Percentiles rank a stretch among this genome's conserved stretches.
Evolutionary conservation across 768 basidiomycete genomes (phyloP).

Genomic region (Tricholoma saponaceum): DNA sequence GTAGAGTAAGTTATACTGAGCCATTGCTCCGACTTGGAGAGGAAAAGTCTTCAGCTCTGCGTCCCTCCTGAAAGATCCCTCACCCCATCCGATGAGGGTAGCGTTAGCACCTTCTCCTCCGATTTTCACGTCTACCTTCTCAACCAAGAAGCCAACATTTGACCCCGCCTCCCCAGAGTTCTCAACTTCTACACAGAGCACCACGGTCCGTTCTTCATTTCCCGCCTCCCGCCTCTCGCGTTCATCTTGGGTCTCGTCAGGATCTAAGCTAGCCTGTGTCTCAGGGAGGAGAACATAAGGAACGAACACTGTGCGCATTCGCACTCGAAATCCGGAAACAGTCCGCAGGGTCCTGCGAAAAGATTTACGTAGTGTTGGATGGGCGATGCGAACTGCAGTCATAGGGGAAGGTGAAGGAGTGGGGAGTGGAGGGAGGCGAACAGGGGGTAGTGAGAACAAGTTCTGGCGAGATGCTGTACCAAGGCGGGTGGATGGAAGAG

Average conservation of each 20-base stretch:
- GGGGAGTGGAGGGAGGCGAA: slow-evolving; percentile 37
- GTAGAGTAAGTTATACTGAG: slow-evolving; percentile 88
- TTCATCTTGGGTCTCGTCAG: slow-evolving; percentile 43
- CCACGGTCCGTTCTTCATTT: slow-evolving; percentile 78
- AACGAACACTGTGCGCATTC: slow-evolving; percentile 93
- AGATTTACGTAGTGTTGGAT: slow-evolving; percentile 78
- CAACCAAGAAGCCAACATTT: slow-evolving; percentile 67
- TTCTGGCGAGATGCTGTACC: slow-evolving; percentile 64
- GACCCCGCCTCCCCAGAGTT: slow-evolving; percentile 66
- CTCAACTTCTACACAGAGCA: slow-evolving; percentile 90
- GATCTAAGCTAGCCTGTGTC: slow-evolving; percentile 20
- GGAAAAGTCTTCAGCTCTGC: slow-evolving; percentile 58
- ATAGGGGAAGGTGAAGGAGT: slow-evolving; percentile 47
- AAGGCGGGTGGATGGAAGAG: slow-evolving; percentile 67
- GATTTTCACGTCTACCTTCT: slow-evolving; percentile 70
- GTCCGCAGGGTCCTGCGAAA: slow-evolving; percentile 77
- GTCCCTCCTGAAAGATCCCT: slow-evolving; percentile 43
- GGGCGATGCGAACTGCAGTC: slow-evolving; percentile 43
- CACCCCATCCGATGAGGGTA: slow-evolving; percentile 51
- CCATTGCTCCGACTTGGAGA: slow-evolving; percentile 60
- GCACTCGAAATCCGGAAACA: slow-evolving; percentile 80
- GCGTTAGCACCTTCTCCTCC: slow-evolving; percentile 59
- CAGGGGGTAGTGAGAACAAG: slow-evolving; percentile 57
- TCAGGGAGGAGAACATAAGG: slow-evolving; percentile 75
- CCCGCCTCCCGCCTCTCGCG: slow-evolving; percentile 61